Percentiles rank a stretch among this genome's conserved stretches.
phyloP scores from a whole-genome alignment of 179 eudicot species.

The Beta lomatogona region DNA sequence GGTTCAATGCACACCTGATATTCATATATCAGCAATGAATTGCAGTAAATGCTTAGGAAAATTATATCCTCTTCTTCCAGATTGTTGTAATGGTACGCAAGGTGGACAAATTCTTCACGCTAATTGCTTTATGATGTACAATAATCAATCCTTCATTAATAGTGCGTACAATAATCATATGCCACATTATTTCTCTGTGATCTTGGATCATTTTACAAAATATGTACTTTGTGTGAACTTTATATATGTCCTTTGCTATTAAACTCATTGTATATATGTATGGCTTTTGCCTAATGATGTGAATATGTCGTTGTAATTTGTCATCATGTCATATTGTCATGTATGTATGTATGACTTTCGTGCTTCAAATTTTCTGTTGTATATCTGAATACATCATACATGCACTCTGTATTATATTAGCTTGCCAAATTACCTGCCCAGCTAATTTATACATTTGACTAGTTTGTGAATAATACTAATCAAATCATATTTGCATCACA shows the following conservation, averaged over 20 bases:
- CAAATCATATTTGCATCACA: background rate
- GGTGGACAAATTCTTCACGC: slow-evolving; percentile 25
- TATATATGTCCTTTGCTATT: background rate
- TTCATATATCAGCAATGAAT: slow-evolving; percentile 24
- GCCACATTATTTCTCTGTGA: background rate
- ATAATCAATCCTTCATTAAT: slow-evolving; percentile 14
- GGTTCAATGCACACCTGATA: slow-evolving; percentile 35
- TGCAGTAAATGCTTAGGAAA: slow-evolving; percentile 31
- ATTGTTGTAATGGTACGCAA: slow-evolving; percentile 26
- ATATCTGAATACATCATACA: no score
- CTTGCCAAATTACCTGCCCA: no score
- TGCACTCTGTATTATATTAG: no score
- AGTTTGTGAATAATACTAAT: background rate
- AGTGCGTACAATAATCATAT: background rate
- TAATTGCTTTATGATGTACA: slow-evolving; percentile 14
- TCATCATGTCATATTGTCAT: no score
- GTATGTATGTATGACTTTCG: no score
- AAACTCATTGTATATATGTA: background rate
- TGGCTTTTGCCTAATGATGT: no score
- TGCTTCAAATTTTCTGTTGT: no score
- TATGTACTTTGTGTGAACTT: background rate
- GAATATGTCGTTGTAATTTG: no score
- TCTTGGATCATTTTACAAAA: background rate
- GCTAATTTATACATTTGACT: no score
- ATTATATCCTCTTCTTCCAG: slow-evolving; percentile 16